Evolutionary conservation across 1,139 yeast species (phyloP).

Genomic region (Kodamaea arcana): DNA sequence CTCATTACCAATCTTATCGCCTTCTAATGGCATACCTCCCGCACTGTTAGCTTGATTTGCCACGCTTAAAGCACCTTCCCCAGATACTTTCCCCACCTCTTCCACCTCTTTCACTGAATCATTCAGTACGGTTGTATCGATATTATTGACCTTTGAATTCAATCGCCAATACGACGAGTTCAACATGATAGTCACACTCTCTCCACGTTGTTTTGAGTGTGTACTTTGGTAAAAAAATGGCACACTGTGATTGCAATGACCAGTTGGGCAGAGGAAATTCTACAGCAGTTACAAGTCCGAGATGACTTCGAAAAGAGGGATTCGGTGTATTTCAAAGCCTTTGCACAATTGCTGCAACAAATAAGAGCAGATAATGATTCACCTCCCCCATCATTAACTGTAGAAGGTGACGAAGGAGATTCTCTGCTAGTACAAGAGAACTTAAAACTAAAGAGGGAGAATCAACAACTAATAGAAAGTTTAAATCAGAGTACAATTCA

Average conservation of each 20-base stretch:
- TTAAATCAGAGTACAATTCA: slow-evolving; percentile 24
- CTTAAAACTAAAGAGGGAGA: slow-evolving; percentile 11
- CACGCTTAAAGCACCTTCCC: no score
- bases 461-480: slow-evolving; percentile 17
- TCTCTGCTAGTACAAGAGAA: slow-evolving; percentile 2
- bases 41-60: no score
- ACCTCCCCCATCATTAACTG: slow-evolving; percentile 15
- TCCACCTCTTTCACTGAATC: no score
- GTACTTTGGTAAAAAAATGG: neutral
- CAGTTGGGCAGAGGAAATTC: slow-evolving; percentile 4
- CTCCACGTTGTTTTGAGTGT: slow-evolving; percentile 5
- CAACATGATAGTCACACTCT: neutral
- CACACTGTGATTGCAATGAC: no score
- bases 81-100: no score
- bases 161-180: neutral
- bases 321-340: slow-evolving; percentile 30
- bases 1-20: no score
- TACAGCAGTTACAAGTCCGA: slow-evolving; percentile 14
- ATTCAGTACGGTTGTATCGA: no score
- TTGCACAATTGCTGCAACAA: slow-evolving; percentile 23
- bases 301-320: slow-evolving; percentile 34
- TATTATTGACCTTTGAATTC: slow-evolving; percentile 1
- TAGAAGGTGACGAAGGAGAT: slow-evolving; percentile 8
- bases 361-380: slow-evolving; percentile 9
- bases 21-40: no score